Conservation (phyloP, 2,329 filamentous ascomycete genomes). For the Fusarium devonianum region DNA sequence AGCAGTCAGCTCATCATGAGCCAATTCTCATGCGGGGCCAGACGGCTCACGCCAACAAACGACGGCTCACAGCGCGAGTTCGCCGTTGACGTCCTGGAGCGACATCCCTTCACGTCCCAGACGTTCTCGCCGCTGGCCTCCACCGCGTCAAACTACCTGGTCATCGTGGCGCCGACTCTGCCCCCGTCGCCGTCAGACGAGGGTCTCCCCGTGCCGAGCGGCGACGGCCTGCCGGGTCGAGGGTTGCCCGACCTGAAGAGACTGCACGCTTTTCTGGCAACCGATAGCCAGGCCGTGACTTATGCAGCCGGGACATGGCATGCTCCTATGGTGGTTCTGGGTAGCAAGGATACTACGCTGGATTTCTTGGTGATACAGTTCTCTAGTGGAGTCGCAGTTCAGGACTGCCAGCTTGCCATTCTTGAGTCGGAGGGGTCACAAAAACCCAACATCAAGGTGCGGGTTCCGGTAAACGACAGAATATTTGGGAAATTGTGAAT, state of each 20-base stretch:
- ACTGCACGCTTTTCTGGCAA: conserved; percentile 80
- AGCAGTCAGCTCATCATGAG: conserved; percentile 71
- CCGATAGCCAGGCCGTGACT: conserved; percentile 82
- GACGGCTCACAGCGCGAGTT: conserved; percentile 53
- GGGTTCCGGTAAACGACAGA: not conserved
- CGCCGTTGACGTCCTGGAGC: conserved; percentile 75
- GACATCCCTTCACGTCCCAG: conserved; percentile 93
- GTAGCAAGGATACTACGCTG: conserved; percentile 62
- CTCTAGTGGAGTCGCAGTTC: conserved; percentile 78
- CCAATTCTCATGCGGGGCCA: conserved; percentile 80
- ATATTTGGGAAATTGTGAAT: not conserved
- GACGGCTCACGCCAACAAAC: conserved; percentile 35
- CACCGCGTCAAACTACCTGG: conserved; percentile 69
- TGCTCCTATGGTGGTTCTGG: conserved; percentile 92
- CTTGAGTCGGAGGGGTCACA: conserved; percentile 45
- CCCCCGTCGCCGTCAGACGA: conserved; percentile 48
- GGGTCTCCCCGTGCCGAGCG: conserved; percentile 40
- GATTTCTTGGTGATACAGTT: conserved; percentile 93
- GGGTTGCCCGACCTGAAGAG: conserved; percentile 76
- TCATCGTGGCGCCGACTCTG: conserved; percentile 86
- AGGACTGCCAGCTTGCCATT: conserved; percentile 87
- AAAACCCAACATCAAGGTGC: conserved; percentile 52
- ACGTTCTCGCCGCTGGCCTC: conserved; percentile 82
- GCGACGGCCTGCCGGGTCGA: conserved; percentile 59
- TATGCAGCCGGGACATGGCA: conserved; percentile 95